These are phyloP conservation scores for Peribolospora baueri DNA, from an alignment of 768 basidiomycete genomes.

Conservation along the genomic window DNA sequence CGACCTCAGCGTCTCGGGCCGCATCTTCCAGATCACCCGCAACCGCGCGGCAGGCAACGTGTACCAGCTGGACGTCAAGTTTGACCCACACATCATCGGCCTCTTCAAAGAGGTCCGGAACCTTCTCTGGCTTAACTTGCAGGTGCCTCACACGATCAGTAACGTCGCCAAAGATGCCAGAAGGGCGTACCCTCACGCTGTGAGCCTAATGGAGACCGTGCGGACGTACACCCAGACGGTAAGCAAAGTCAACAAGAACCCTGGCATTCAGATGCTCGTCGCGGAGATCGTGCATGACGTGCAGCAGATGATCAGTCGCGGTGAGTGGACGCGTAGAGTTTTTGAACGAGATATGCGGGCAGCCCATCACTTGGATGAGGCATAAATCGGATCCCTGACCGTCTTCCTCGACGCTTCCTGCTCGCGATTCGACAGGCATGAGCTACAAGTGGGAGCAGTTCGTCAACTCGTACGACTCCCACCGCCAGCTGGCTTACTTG, in stretches of 20 bases:
- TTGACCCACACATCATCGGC: constrained; percentile 93
- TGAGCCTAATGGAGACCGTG: constrained; percentile 82
- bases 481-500: constrained; percentile 20
- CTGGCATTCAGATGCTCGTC: constrained; percentile 77
- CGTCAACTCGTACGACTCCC: constrained; percentile 70
- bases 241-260: constrained; percentile 68
- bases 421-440: constrained; percentile 38
- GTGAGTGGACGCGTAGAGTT: constrained; percentile 23
- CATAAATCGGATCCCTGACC: background rate
- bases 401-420: too few relatives aligned
- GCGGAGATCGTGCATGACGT: constrained; percentile 83
- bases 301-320: constrained; percentile 76
- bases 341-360: background rate
- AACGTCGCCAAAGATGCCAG: constrained; percentile 99
- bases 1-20: constrained; percentile 72
- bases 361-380: background rate
- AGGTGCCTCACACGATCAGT: constrained; percentile 76
- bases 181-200: constrained; percentile 91
- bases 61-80: constrained; percentile 80
- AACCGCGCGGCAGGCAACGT: constrained; percentile 31
- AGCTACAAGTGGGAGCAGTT: constrained; percentile 90
- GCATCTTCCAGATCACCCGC: constrained; percentile 59
- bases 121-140: constrained; percentile 81
- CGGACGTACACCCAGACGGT: constrained; percentile 88
- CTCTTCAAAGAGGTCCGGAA: constrained; percentile 97